A percentile compares a stretch with the other conserved stretches of the same genome.
phyloP scores from a whole-genome alignment of 1,284 basidiomycete genomes.

The Ceratobasidium theobromae region DNA sequence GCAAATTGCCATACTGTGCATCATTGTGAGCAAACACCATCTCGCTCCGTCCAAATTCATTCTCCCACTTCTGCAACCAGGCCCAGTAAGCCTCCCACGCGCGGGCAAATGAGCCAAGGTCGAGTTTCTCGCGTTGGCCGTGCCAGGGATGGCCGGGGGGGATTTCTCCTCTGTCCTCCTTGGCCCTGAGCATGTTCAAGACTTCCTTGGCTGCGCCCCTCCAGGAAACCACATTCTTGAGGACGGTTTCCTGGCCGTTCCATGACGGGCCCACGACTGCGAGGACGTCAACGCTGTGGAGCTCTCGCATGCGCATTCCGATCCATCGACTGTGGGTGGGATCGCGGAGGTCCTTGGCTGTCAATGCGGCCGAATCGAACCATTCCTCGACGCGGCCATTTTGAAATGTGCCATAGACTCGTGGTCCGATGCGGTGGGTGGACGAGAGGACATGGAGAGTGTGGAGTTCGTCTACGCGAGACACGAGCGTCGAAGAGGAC shows the following conservation, averaged over 20 bases:
- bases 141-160: constrained; percentile 38
- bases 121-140: constrained; percentile 49
- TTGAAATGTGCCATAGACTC: constrained; percentile 87
- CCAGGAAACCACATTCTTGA: constrained; percentile 66
- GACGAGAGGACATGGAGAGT: constrained; percentile 86
- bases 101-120: constrained; percentile 62
- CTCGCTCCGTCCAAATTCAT: constrained; percentile 55
- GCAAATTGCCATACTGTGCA: constrained; percentile 90
- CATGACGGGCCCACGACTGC: constrained; percentile 56
- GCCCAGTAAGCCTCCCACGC: constrained; percentile 68
- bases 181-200: constrained; percentile 33
- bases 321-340: constrained; percentile 78
- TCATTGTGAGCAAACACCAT: constrained; percentile 89
- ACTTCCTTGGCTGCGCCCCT: constrained; percentile 62
- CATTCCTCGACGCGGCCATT: constrained; percentile 94
- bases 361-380: constrained; percentile 82
- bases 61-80: constrained; percentile 66
- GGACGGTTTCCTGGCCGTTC: constrained; percentile 55
- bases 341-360: constrained; percentile 73
- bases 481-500: constrained; percentile 82
- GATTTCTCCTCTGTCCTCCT: constrained; percentile 14
- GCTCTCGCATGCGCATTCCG: constrained; percentile 86
- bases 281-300: constrained; percentile 84
- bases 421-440: constrained; percentile 83
- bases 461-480: constrained; percentile 78